Conservation (phyloP, 352 stramenopile species). For the Globisporangium polare region DNA sequence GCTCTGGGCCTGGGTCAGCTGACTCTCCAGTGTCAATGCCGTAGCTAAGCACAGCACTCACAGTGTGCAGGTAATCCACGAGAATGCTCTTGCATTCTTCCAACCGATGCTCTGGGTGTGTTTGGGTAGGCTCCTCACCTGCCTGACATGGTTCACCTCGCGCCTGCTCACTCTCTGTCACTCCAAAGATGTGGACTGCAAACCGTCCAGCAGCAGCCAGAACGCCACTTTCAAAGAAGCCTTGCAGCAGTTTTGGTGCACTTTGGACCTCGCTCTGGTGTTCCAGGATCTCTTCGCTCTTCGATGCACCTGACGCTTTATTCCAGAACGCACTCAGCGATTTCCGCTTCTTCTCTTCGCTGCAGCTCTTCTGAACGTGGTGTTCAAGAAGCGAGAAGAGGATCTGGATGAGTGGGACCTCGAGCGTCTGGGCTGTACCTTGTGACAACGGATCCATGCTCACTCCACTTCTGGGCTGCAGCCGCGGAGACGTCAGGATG, state of each 20-base stretch:
- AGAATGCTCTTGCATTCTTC: slow-evolving; percentile 17
- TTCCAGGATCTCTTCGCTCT: slow-evolving; percentile 11
- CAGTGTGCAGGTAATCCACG: slow-evolving; percentile 17
- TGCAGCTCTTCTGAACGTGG: slow-evolving; percentile 16
- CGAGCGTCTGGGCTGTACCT: not conserved
- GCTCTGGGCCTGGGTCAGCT: not conserved
- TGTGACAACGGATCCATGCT: slow-evolving; percentile 9
- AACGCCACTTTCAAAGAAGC: slow-evolving; percentile 7
- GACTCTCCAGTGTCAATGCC: slow-evolving; percentile 4
- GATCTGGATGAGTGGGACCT: slow-evolving; percentile 15
- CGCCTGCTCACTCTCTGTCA: slow-evolving; percentile 7
- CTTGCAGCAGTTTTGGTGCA: slow-evolving; percentile 6
- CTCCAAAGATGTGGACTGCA: slow-evolving; percentile 12
- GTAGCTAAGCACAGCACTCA: slow-evolving; percentile 11
- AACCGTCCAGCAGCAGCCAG: slow-evolving; percentile 14
- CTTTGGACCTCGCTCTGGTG: slow-evolving; percentile 7
- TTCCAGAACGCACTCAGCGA: slow-evolving; percentile 1
- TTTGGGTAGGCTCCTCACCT: not conserved
- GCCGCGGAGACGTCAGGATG: slow-evolving; percentile 25
- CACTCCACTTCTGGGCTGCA: slow-evolving; percentile 3
- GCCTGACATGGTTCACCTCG: slow-evolving; percentile 6
- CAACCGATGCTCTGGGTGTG: slow-evolving; percentile 1
- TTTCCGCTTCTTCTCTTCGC: slow-evolving; percentile 10
- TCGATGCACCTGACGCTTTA: slow-evolving; percentile 3
- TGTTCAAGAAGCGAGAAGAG: slow-evolving; percentile 18